phyloP scores from a whole-genome alignment of 1,139 yeast species.

The Hanseniaspora sp. region DNA sequence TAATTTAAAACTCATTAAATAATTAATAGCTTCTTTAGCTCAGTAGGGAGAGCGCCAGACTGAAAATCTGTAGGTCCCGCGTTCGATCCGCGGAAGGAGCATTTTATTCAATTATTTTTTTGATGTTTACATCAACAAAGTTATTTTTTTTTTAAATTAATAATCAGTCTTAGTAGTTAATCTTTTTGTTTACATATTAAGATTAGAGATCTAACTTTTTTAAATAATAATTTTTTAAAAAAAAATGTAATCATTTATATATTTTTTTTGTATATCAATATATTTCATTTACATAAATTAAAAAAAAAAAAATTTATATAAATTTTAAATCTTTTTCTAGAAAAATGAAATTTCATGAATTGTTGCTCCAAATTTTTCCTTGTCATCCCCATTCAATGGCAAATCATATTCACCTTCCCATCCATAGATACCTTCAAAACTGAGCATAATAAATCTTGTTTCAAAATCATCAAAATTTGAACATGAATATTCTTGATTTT shows the following conservation, averaged over 20 bases:
- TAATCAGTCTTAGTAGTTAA: no score
- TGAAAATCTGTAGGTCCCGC: constrained; percentile 72
- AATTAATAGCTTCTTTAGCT: constrained; percentile 23
- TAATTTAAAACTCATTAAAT: background rate
- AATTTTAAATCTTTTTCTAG: background rate
- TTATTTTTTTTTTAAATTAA: no score
- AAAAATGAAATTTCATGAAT: constrained; percentile 41
- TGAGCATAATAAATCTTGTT: constrained; percentile 40
- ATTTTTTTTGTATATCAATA: background rate
- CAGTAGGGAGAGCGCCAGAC: constrained; percentile 28
- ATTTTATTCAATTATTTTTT: constrained; percentile 26
- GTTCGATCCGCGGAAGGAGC: constrained; percentile 91
- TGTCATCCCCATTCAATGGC: constrained; percentile 26
- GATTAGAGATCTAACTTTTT: no score
- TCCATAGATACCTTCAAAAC: constrained; percentile 39
- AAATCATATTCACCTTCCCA: constrained; percentile 10
- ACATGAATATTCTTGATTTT: constrained; percentile 14
- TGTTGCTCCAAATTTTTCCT: constrained; percentile 44
- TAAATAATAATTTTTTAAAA: no score
- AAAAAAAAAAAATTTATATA: background rate
- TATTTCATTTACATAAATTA: no score
- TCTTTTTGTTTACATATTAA: no score
- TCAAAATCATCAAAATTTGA: constrained; percentile 20
- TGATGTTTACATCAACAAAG: background rate
- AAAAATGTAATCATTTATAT: background rate